Evolutionary conservation across 257 asterid genomes (phyloP).

Genomic region (Verbascum thapsus): DNA sequence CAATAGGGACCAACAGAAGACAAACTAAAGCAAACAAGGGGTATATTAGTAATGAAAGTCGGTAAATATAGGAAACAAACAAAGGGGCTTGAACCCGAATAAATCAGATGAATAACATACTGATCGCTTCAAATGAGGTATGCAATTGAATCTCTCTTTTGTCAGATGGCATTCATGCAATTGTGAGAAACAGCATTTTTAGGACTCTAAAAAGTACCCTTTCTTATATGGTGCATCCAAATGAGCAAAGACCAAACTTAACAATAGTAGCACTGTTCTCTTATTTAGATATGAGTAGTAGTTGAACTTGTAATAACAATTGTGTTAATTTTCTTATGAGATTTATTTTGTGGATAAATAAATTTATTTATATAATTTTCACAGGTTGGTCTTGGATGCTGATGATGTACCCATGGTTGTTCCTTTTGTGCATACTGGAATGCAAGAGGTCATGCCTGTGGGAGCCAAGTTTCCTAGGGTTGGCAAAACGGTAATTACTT

Average conservation of each 20-base stretch:
- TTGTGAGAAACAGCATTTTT: not conserved
- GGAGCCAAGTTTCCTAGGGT: slow-evolving; percentile 88
- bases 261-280: not conserved
- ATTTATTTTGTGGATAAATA: not conserved
- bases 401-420: slow-evolving; percentile 73
- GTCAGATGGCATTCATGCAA: not conserved
- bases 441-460: slow-evolving; percentile 91
- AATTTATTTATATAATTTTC: slow-evolving; percentile 18
- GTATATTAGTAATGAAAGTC: no score
- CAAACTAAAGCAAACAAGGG: no score
- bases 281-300: not conserved
- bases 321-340: not conserved
- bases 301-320: not conserved
- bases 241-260: not conserved
- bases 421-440: slow-evolving; percentile 90
- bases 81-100: no score
- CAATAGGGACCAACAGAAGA: no score
- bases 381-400: slow-evolving; percentile 82
- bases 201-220: not conserved
- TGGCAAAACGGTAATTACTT: slow-evolving; percentile 69
- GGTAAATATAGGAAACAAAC: no score
- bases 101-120: no score
- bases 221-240: not conserved
- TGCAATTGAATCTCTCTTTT: not conserved
- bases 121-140: no score